phyloP scores from a whole-genome alignment of 192 early-diverging fungal genomes.

The Fimicolochytrium jonesii region DNA sequence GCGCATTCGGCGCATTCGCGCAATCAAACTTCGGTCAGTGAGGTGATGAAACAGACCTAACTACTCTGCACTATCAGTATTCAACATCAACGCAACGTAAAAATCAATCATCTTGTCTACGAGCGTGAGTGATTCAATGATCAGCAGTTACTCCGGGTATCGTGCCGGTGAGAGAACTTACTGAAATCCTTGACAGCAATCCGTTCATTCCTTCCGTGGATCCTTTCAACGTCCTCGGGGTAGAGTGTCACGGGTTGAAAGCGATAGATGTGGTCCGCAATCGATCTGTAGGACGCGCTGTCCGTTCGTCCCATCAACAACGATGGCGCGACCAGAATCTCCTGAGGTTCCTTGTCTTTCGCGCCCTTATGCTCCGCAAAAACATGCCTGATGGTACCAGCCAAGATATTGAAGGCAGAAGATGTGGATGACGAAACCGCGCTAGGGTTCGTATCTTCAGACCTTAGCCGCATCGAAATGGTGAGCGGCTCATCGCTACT shows the following conservation, averaged over 20 bases:
- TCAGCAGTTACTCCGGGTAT: not conserved
- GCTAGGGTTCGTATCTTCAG: not conserved
- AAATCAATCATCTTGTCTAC: slow-evolving; percentile 15
- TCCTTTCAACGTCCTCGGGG: slow-evolving; percentile 3
- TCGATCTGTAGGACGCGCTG: not conserved
- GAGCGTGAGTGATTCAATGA: not conserved
- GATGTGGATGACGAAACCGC: slow-evolving; percentile 1
- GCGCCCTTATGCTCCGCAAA: not conserved
- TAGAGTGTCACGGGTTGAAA: slow-evolving; percentile 12
- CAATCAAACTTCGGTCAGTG: no score
- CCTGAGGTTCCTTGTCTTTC: not conserved
- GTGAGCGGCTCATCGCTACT: not conserved
- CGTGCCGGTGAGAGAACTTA: not conserved
- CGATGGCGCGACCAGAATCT: slow-evolving; percentile 20
- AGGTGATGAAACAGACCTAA: no score
- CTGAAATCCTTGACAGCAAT: slow-evolving; percentile 15
- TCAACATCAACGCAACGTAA: slow-evolving; percentile 11
- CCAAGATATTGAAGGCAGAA: slow-evolving; percentile 5
- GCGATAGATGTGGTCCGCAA: slow-evolving; percentile 16
- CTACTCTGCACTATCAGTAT: no score
- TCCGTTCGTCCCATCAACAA: slow-evolving; percentile 27
- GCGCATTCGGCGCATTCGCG: no score
- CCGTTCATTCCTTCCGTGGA: slow-evolving; percentile 27
- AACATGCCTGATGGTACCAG: slow-evolving; percentile 21
- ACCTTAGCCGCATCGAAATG: not conserved